Conservation (phyloP, 2,329 filamentous ascomycete species). For the Colletotrichum sojae region DNA sequence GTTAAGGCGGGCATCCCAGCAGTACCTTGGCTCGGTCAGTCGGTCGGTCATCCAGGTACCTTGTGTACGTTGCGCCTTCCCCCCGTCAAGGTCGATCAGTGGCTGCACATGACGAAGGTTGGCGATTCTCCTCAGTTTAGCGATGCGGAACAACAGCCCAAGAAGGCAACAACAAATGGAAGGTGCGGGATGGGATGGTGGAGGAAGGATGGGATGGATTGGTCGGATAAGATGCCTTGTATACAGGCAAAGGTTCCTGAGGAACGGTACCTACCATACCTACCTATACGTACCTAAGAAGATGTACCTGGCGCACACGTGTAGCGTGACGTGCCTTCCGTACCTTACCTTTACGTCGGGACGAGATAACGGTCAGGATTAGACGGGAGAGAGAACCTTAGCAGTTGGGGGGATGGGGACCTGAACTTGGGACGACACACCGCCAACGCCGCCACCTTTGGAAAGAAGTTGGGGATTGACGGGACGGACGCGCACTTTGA, state of each 20-base stretch:
- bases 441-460: neutral
- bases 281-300: too few relatives aligned
- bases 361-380: slow-evolving; percentile 31
- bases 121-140: neutral
- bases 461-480: neutral
- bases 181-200: slow-evolving; percentile 35
- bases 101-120: slow-evolving; percentile 18
- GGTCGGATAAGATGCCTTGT: slow-evolving; percentile 26
- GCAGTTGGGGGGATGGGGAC: neutral
- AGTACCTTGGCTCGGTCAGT: neutral
- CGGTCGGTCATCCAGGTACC: slow-evolving; percentile 1
- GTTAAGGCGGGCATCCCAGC: neutral
- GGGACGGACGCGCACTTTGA: neutral
- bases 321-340: neutral
- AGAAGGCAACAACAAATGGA: slow-evolving; percentile 11
- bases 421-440: slow-evolving; percentile 7
- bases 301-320: too few relatives aligned
- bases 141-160: neutral
- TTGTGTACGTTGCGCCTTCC: slow-evolving; percentile 8
- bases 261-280: too few relatives aligned
- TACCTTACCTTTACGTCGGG: slow-evolving; percentile 23
- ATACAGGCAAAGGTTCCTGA: neutral
- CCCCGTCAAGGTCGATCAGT: slow-evolving; percentile 7
- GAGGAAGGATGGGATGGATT: slow-evolving; percentile 24
- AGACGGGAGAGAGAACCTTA: neutral